phyloP scores from a whole-genome alignment of 768 basidiomycete genomes.

The Termitomyces sp. region DNA sequence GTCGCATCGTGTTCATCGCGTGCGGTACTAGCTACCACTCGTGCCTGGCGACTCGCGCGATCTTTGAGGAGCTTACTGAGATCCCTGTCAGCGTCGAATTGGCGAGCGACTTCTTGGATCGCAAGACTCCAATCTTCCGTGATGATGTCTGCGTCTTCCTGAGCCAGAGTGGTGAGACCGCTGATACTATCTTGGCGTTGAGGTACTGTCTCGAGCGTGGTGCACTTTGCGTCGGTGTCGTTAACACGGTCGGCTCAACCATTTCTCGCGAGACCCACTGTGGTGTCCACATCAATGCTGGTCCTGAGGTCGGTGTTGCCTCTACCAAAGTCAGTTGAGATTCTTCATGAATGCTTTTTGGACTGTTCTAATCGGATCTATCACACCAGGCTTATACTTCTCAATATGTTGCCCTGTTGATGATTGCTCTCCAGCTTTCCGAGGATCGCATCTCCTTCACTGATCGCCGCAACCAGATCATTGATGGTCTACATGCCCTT shows the following conservation, averaged over 20 bases:
- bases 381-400: slow-evolving; percentile 85
- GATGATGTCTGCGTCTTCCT: slow-evolving; percentile 97
- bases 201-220: slow-evolving; percentile 97
- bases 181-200: slow-evolving; percentile 94
- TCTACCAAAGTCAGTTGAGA: slow-evolving; percentile 78
- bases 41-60: slow-evolving; percentile 91
- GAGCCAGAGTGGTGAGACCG: slow-evolving; percentile 97
- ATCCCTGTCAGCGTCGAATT: slow-evolving; percentile 97
- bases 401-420: slow-evolving; percentile 95
- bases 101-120: slow-evolving; percentile 96
- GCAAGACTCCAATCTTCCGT: slow-evolving; percentile 99
- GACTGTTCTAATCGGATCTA: slow-evolving; percentile 4
- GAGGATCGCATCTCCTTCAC: slow-evolving; percentile 96
- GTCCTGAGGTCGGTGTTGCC: slow-evolving; percentile 98
- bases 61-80: slow-evolving; percentile 98
- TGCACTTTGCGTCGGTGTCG: slow-evolving; percentile 94
- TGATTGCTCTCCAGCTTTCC: slow-evolving; percentile 98
- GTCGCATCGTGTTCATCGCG: slow-evolving; percentile 95
- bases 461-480: slow-evolving; percentile 88
- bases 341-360: neutral
- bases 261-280: slow-evolving; percentile 98
- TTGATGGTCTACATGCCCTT: slow-evolving; percentile 87
- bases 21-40: slow-evolving; percentile 99
- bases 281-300: slow-evolving; percentile 99
- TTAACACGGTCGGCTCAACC: slow-evolving; percentile 98